Base-by-base conservation (phyloP, 202 grass and related monocot genomes). In the Carex arenaria region DNA sequence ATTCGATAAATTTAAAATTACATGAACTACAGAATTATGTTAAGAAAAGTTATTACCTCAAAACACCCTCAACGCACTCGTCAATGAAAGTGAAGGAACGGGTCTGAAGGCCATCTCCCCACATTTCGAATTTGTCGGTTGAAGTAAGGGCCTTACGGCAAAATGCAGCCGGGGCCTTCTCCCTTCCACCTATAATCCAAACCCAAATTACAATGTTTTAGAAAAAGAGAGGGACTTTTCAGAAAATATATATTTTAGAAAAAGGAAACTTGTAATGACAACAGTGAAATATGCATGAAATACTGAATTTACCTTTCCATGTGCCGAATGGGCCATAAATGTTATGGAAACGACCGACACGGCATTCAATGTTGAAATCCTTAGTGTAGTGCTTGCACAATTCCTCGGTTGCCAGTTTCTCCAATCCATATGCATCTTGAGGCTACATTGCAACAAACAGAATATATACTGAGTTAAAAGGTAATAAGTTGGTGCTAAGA, bases 311-410 rank as follows among this genome's bases (percentile, higher is more conserved):
- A 95, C 95, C 93, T 90, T 98, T 98, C 95, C 95, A 98, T 89
- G 93, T 98, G 68, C 95, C 95, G 20, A 93, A 98, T 40, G 95
- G 95, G 28, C 95, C 95, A 77, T 98, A 98, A 42, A 98, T 98
- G 77, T 98, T 98, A 64, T 98, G 95, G 85, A 98, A 98, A 51
- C 93, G 90, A 7, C 95, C 95, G 68, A 98, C 18, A 2, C 95
- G 86, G 62, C 95, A 98, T 67, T 95, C 95, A 45, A 98, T 98
- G 76, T 80, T 88, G 54, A 98, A 98, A 85, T 98, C 95, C 82
- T 94, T 98, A 63, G 89, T 98, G 89, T 98, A 98, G 56, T 98
- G 95, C 86, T 98, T 98, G 95, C 95, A 98, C 49, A 98, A 81
- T 80, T 98, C 95, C 86, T 98, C 95, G 2, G 90, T 93, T 47